Conservation (phyloP, 148 eudicot species). For the Fagopyrum tataricum region DNA sequence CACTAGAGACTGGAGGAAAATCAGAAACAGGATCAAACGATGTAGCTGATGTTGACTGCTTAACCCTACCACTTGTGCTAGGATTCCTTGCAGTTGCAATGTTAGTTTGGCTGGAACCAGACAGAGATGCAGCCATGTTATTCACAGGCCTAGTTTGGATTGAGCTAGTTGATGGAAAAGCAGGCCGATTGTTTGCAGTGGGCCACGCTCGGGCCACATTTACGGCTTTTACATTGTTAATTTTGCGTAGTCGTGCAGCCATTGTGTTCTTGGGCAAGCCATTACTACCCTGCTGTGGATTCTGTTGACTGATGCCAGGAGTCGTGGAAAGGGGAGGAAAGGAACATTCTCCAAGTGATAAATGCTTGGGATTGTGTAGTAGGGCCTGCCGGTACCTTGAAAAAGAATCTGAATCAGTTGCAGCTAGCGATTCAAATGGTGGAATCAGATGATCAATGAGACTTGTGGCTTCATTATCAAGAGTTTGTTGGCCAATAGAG, state of each 20-base stretch:
- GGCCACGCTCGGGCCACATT: slow-evolving; percentile 47
- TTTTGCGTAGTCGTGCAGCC: slow-evolving; percentile 61
- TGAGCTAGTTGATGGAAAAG: slow-evolving; percentile 16
- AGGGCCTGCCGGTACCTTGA: slow-evolving; percentile 77
- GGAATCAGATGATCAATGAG: slow-evolving; percentile 41
- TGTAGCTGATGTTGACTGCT: slow-evolving; percentile 52
- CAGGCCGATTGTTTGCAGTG: slow-evolving; percentile 25
- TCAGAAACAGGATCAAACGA: slow-evolving; percentile 46
- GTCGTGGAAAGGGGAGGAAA: slow-evolving; percentile 74
- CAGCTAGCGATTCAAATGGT: slow-evolving; percentile 54
- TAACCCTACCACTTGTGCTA: slow-evolving; percentile 34
- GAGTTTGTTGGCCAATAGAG: slow-evolving; percentile 19
- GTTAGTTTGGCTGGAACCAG: slow-evolving; percentile 35
- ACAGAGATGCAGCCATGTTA: neutral
- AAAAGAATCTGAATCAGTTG: slow-evolving; percentile 50
- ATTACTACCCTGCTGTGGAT: slow-evolving; percentile 33
- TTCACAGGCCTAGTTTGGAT: slow-evolving; percentile 22
- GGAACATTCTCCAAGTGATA: slow-evolving; percentile 49
- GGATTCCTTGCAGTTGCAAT: slow-evolving; percentile 27
- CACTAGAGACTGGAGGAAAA: slow-evolving; percentile 81
- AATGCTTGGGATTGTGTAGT: slow-evolving; percentile 41
- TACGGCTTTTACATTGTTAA: slow-evolving; percentile 29
- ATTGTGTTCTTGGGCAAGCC: slow-evolving; percentile 37
- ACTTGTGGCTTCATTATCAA: slow-evolving; percentile 23
- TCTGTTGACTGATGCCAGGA: slow-evolving; percentile 43